These are phyloP conservation scores for Phoma sp. DNA, from an alignment of 2,329 filamentous ascomycete genomes.

Conservation along the genomic window DNA sequence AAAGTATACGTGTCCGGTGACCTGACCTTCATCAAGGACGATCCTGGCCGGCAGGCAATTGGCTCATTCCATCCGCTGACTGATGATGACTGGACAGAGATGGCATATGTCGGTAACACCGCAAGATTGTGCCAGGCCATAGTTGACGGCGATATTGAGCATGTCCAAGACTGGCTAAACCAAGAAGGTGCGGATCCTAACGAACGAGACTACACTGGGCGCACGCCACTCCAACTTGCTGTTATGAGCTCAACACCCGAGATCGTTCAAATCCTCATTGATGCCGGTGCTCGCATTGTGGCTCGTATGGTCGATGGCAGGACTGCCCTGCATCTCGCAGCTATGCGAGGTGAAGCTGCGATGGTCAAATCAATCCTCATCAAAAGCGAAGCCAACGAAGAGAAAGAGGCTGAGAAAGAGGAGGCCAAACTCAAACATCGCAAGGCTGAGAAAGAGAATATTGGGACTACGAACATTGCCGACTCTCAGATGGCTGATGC, in stretches of 20 bases:
- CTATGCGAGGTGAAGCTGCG: conserved; percentile 70
- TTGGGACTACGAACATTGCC: conserved; percentile 13
- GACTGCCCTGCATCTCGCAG: conserved; percentile 84
- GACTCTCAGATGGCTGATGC: conserved; percentile 26
- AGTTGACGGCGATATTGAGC: conserved; percentile 73
- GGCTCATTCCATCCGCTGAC: conserved; percentile 81
- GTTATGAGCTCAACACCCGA: conserved; percentile 71
- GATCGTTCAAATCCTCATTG: conserved; percentile 74
- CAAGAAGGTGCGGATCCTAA: conserved; percentile 76
- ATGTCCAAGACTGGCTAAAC: conserved; percentile 72
- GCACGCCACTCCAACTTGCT: conserved; percentile 81
- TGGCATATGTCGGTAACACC: conserved; percentile 87
- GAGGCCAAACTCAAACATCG: conserved; percentile 54
- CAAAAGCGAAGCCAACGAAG: conserved; percentile 77
- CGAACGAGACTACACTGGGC: conserved; percentile 66
- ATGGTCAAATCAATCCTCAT: conserved; percentile 77
- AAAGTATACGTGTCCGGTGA: conserved; percentile 79
- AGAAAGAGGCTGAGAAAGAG: conserved; percentile 67
- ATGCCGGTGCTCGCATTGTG: conserved; percentile 75
- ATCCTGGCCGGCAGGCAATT: conserved; percentile 79
- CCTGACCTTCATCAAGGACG: conserved; percentile 77
- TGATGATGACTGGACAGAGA: conserved; percentile 86
- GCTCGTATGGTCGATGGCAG: conserved; percentile 79
- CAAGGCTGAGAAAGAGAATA: conserved; percentile 24
- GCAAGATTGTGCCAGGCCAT: conserved; percentile 81